These are phyloP conservation scores for Diaporthe destruens DNA, from an alignment of 2,329 filamentous ascomycete genomes.

Conservation along the genomic window DNA sequence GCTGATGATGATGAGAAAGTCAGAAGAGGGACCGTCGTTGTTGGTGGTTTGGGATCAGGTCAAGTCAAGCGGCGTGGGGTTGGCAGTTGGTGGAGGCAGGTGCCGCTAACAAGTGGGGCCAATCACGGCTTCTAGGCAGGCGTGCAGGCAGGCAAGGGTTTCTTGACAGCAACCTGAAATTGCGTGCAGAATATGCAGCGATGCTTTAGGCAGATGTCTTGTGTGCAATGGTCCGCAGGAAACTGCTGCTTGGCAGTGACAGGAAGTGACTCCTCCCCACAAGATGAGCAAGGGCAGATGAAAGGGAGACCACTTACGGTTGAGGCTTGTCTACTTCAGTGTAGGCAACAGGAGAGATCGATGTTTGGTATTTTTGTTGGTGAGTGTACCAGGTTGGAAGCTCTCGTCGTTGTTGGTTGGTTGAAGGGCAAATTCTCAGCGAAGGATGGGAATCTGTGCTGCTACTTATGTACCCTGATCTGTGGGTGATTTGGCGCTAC, in stretches of 20 bases:
- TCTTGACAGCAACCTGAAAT: background rate
- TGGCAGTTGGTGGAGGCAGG: constrained; percentile 27
- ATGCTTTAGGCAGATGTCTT: background rate
- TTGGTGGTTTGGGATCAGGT: constrained; percentile 31
- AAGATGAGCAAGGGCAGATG: background rate
- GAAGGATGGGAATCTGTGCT: background rate
- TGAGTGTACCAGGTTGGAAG: background rate
- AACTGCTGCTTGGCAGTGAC: background rate
- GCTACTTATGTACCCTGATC: background rate
- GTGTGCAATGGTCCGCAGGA: background rate
- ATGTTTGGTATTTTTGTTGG: background rate
- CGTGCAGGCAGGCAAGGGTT: constrained; percentile 4
- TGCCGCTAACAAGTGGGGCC: constrained; percentile 11
- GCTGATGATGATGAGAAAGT: constrained; percentile 29
- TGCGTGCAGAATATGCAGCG: background rate
- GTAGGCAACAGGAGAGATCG: background rate
- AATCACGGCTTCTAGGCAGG: constrained; percentile 10
- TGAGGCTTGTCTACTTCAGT: background rate
- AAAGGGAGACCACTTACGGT: constrained; percentile 5
- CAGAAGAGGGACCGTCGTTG: constrained; percentile 18
- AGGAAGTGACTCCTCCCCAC: background rate
- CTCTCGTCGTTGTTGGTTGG: background rate
- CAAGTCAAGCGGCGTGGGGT: constrained; percentile 27
- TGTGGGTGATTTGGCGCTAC: background rate
- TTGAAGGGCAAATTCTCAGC: background rate